Evolutionary conservation across 768 basidiomycete genomes (phyloP).

Genomic region (Lactifluus volemus): DNA sequence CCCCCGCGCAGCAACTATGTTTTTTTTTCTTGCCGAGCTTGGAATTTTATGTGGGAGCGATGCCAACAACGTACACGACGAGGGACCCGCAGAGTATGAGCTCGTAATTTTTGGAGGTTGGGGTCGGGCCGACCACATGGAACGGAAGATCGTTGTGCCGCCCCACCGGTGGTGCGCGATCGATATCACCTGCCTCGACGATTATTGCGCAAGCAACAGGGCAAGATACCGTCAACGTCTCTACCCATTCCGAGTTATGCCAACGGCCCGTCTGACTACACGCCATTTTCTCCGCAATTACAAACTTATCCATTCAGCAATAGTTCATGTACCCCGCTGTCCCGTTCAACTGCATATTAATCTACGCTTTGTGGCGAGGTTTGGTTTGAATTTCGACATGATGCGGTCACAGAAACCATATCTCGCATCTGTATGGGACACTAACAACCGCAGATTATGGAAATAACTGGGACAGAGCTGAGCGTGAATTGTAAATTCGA

Average conservation of each 20-base stretch:
- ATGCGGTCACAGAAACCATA: constrained; percentile 13
- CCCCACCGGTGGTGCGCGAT: constrained; percentile 23
- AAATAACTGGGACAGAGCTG: constrained; percentile 3
- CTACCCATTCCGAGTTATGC: constrained; percentile 14
- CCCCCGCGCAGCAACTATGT: constrained; percentile 80
- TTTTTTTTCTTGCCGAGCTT: constrained; percentile 55
- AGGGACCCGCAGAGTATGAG: constrained; percentile 86
- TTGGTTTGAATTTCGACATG: constrained; percentile 41
- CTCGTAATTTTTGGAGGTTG: constrained; percentile 79
- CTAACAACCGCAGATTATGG: background rate
- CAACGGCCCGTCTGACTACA: constrained; percentile 12
- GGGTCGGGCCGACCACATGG: constrained; percentile 21
- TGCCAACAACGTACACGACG: constrained; percentile 90
- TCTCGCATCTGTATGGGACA: constrained; percentile 5
- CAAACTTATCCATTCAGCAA: constrained; percentile 4
- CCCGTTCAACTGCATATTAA: constrained; percentile 79
- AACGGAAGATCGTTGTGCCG: constrained; percentile 25
- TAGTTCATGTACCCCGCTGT: constrained; percentile 15
- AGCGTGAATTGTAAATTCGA: background rate
- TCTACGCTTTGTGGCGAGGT: constrained; percentile 62
- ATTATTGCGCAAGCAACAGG: constrained; percentile 40
- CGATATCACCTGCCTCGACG: constrained; percentile 38
- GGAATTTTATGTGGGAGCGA: constrained; percentile 76
- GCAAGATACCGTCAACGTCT: constrained; percentile 26
- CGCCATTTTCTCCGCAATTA: constrained; percentile 8